These are phyloP conservation scores for Fusarium odoratissimum DNA, from an alignment of 2,329 filamentous ascomycete species.

Conservation along the genomic window DNA sequence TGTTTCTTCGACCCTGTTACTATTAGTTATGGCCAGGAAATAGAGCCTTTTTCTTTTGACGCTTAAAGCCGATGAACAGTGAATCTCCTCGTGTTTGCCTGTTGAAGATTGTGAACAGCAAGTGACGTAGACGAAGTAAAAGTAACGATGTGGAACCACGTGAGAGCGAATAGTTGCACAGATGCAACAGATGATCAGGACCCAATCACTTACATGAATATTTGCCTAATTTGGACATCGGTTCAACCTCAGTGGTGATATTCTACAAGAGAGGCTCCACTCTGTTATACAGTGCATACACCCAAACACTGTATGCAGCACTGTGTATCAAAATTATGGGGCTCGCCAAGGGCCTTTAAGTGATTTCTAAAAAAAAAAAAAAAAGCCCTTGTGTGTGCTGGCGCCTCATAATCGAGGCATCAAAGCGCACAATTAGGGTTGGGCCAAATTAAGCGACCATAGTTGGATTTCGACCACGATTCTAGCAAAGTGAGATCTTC, in stretches of 20 bases:
- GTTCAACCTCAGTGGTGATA: not conserved
- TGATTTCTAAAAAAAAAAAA: slow-evolving; percentile 40
- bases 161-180: not conserved
- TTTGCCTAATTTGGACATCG: slow-evolving; percentile 18
- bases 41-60: slow-evolving; percentile 1
- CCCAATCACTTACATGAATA: slow-evolving; percentile 15
- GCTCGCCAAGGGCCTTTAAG: slow-evolving; percentile 45
- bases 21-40: slow-evolving; percentile 7
- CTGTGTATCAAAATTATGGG: slow-evolving; percentile 14
- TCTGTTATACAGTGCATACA: not conserved
- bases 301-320: accelerated
- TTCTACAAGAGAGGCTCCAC: not conserved
- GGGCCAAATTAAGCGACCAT: slow-evolving; percentile 57
- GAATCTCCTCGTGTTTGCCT: not conserved
- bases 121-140: not conserved
- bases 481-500: slow-evolving; percentile 18
- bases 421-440: slow-evolving; percentile 54
- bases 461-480: slow-evolving; percentile 48
- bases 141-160: not conserved
- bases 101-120: too few relatives aligned
- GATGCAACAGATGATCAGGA: not conserved
- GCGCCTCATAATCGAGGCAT: slow-evolving; percentile 35
- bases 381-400: not conserved
- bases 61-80: not conserved
- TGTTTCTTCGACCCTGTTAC: slow-evolving; percentile 22